Evolutionary conservation across 2,329 filamentous ascomycete species (phyloP).

Genomic region (Pyrenophora graminea): DNA sequence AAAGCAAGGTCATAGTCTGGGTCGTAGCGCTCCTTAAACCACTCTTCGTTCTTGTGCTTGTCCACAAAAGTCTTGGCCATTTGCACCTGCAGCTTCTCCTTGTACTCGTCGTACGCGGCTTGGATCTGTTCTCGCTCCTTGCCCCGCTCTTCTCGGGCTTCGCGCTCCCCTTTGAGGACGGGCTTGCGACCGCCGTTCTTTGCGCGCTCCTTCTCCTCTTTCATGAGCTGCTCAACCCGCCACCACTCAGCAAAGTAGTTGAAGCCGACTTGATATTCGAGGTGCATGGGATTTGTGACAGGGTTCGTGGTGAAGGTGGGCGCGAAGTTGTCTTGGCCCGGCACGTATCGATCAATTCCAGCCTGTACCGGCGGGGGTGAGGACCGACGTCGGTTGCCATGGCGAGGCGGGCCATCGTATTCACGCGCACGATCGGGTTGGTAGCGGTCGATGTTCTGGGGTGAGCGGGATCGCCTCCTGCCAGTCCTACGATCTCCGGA

Average conservation of each 20-base stretch:
- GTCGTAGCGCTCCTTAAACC: constrained; percentile 96
- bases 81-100: constrained; percentile 66
- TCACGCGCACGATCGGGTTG: constrained; percentile 73
- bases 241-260: constrained; percentile 88
- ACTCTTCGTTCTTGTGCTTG: constrained; percentile 93
- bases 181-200: constrained; percentile 71
- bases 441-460: constrained; percentile 72
- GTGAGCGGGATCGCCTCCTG: constrained; percentile 70
- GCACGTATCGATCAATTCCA: constrained; percentile 84
- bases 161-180: constrained; percentile 66
- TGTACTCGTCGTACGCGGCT: constrained; percentile 67
- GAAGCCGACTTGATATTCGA: constrained; percentile 81
- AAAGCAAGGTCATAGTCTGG: constrained; percentile 78
- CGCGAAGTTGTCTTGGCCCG: constrained; percentile 66
- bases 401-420: constrained; percentile 65
- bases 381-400: constrained; percentile 64
- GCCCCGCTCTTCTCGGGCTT: constrained; percentile 73
- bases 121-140: constrained; percentile 81
- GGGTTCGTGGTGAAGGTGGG: constrained; percentile 64
- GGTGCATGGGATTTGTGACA: constrained; percentile 70
- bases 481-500: constrained; percentile 38
- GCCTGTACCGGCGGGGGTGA: constrained; percentile 64
- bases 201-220: constrained; percentile 75
- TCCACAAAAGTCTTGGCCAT: constrained; percentile 90
- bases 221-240: constrained; percentile 79